A percentile compares a stretch with the other conserved stretches of the same genome.
phyloP scores from a whole-genome alignment of 2,329 filamentous ascomycete species.

The Zymoseptoria ardabiliae region DNA sequence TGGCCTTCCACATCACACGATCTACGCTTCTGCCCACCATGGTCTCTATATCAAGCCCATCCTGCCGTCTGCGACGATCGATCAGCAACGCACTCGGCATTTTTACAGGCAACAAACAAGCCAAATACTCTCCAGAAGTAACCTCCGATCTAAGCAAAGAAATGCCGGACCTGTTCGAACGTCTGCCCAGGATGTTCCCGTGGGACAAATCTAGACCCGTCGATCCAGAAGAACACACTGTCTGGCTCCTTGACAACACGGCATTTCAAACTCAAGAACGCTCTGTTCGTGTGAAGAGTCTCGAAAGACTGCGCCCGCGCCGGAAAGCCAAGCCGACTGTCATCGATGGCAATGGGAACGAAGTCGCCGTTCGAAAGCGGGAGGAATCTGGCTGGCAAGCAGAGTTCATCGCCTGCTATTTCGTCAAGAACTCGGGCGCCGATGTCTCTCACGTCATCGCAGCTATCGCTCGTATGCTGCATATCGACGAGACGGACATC shows the following conservation, averaged over 20 bases:
- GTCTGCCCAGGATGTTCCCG: constrained; percentile 48
- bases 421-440: constrained; percentile 62
- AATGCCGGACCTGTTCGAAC: constrained; percentile 30
- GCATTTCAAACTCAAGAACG: constrained; percentile 53
- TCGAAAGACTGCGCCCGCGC: constrained; percentile 12
- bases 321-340: constrained; percentile 16
- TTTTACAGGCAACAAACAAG: constrained; percentile 21
- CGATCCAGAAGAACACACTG: constrained; percentile 57
- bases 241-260: constrained; percentile 89
- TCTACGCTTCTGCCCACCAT: constrained; percentile 7
- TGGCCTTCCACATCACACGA: constrained; percentile 6
- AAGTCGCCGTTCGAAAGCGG: constrained; percentile 1
- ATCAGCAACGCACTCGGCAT: constrained; percentile 22
- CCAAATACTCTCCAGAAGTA: constrained; percentile 27
- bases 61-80: constrained; percentile 13
- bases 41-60: constrained; percentile 3
- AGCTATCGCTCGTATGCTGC: constrained; percentile 62
- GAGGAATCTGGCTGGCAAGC: constrained; percentile 57
- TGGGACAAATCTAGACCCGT: constrained; percentile 35
- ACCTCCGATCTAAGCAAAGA: constrained; percentile 25
- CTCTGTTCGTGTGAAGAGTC: constrained; percentile 17
- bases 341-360: constrained; percentile 26
- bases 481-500: constrained; percentile 46
- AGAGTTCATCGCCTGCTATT: constrained; percentile 77
- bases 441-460: constrained; percentile 61